A percentile compares a stretch with the other conserved stretches of the same genome.
phyloP scores from a whole-genome alignment of 345 rosid genomes.

The Sonneratia caseolaris region DNA sequence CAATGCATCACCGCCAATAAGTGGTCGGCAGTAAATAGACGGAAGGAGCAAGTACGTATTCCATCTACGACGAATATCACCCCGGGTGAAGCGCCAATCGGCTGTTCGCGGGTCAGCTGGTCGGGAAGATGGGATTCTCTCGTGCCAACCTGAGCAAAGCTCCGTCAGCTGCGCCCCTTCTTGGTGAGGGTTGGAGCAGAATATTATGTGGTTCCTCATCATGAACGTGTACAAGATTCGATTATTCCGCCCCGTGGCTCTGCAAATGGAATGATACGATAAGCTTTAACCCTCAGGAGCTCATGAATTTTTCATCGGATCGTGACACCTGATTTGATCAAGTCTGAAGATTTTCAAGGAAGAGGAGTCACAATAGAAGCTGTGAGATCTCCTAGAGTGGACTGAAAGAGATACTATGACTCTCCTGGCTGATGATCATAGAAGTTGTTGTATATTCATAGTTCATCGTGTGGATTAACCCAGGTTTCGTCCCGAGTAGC shows the following conservation, averaged over 20 bases:
- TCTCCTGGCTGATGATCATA: neutral
- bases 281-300: too few relatives aligned
- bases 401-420: too few relatives aligned
- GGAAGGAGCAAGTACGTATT: conserved; percentile 88
- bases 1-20: conserved; percentile 81
- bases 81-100: conserved; percentile 73
- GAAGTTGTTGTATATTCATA: neutral
- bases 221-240: neutral
- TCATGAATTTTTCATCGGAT: too few relatives aligned
- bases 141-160: conserved; percentile 17
- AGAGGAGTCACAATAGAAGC: neutral
- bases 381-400: neutral
- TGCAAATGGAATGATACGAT: too few relatives aligned
- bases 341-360: neutral
- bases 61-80: conserved; percentile 95
- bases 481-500: neutral
- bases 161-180: conserved; percentile 19
- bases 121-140: conserved; percentile 55
- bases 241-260: neutral
- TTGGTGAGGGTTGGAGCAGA: neutral
- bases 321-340: neutral
- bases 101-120: conserved; percentile 63
- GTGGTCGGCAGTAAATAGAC: conserved; percentile 56
- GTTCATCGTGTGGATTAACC: neutral
- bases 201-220: neutral